phyloP scores from a whole-genome alignment of 495 filamentous ascomycete species.

The Barbatosphaeria neglecta region DNA sequence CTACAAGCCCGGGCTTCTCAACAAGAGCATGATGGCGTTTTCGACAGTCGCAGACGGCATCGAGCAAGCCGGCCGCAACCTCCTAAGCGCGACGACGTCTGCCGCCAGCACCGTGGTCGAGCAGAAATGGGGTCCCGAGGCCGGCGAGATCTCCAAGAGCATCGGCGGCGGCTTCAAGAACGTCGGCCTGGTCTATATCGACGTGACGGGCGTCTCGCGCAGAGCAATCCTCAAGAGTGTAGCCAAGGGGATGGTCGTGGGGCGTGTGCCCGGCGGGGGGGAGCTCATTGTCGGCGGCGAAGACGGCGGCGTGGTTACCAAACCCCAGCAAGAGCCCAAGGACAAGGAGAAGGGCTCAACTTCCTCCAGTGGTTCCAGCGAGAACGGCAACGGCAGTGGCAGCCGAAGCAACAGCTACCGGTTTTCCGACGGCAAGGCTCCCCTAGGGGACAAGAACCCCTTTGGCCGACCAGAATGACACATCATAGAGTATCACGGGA shows the following conservation, averaged over 20 bases:
- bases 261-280: constrained; percentile 71
- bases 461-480: not conserved
- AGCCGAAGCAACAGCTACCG: too few species aligned
- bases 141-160: constrained; percentile 57
- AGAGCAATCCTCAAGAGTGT: constrained; percentile 83
- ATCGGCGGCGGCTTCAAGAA: constrained; percentile 85
- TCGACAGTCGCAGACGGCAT: constrained; percentile 90
- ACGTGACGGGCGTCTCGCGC: constrained; percentile 82
- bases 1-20: constrained; percentile 83
- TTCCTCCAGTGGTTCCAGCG: not conserved
- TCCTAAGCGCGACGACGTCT: constrained; percentile 59
- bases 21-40: constrained; percentile 93
- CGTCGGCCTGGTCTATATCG: constrained; percentile 95
- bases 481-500: too few species aligned
- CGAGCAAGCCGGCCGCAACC: constrained; percentile 64
- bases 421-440: not conserved
- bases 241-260: constrained; percentile 97
- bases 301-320: constrained; percentile 36
- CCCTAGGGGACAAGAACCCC: not conserved
- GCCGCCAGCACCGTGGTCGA: constrained; percentile 72
- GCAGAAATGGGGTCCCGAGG: constrained; percentile 77
- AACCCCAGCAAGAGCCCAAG: not conserved
- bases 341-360: not conserved
- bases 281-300: constrained; percentile 75
- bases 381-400: not conserved